A percentile compares a stretch with the other conserved stretches of the same genome.
These are phyloP conservation scores for Botryotinia calthae DNA, from an alignment of 2,329 filamentous ascomycete species.

Conservation along the genomic window DNA sequence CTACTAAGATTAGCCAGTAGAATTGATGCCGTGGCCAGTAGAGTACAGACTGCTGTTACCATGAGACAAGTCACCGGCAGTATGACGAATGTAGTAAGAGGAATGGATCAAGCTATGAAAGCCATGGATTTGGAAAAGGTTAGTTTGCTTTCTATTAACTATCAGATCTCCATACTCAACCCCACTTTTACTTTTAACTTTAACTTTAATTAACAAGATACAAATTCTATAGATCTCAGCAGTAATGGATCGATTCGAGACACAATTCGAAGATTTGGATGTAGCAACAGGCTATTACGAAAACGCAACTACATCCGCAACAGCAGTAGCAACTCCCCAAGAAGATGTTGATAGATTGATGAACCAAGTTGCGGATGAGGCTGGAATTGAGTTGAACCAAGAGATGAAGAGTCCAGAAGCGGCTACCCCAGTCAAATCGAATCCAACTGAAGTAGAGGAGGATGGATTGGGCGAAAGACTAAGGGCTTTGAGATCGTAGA, in stretches of 20 bases:
- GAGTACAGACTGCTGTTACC: slow-evolving; percentile 62
- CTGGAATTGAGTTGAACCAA: slow-evolving; percentile 75
- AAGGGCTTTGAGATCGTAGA: slow-evolving; percentile 47
- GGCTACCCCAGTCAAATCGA: slow-evolving; percentile 57
- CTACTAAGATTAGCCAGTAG: slow-evolving; percentile 54
- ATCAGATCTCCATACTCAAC: neutral
- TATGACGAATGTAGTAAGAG: slow-evolving; percentile 61
- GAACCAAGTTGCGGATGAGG: slow-evolving; percentile 82
- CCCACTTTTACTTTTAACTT: slow-evolving; percentile 3
- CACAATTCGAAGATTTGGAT: slow-evolving; percentile 51
- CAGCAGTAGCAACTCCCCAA: slow-evolving; percentile 70
- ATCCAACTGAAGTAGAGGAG: slow-evolving; percentile 75
- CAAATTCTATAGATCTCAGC: slow-evolving; percentile 52
- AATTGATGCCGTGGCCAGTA: slow-evolving; percentile 57
- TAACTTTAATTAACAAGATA: slow-evolving; percentile 8
- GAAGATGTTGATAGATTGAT: slow-evolving; percentile 86
- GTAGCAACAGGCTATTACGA: slow-evolving; percentile 61
- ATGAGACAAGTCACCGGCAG: slow-evolving; percentile 60
- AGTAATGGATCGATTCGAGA: slow-evolving; percentile 65
- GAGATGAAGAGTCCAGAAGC: slow-evolving; percentile 63
- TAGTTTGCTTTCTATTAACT: slow-evolving; percentile 18
- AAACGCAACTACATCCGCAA: slow-evolving; percentile 77
- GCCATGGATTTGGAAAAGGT: slow-evolving; percentile 62
- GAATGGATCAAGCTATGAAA: slow-evolving; percentile 62
- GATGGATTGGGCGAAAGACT: slow-evolving; percentile 64